phyloP scores from a whole-genome alignment of 1,139 yeast species.

The Hyphopichia fennica region DNA sequence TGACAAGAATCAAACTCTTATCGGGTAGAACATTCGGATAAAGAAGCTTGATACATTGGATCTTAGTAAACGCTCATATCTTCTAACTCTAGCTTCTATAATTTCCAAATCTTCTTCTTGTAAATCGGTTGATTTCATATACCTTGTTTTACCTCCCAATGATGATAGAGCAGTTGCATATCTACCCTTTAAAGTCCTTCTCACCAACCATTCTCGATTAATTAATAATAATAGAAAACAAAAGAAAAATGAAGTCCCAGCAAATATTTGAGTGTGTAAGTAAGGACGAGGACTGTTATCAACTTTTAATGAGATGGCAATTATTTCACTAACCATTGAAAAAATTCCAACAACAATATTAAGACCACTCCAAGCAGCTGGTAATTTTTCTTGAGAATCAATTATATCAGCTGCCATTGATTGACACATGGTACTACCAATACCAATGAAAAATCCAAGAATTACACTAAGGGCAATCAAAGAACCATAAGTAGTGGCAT shows the following conservation, averaged over 20 bases:
- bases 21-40: slow-evolving; percentile 24
- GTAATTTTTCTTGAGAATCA: slow-evolving; percentile 43
- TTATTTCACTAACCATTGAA: slow-evolving; percentile 48
- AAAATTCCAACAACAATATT: slow-evolving; percentile 49
- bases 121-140: neutral
- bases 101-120: slow-evolving; percentile 12
- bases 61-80: slow-evolving; percentile 19
- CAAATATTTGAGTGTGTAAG: slow-evolving; percentile 59
- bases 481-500: slow-evolving; percentile 51
- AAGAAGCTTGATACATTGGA: slow-evolving; percentile 10
- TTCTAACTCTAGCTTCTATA: slow-evolving; percentile 17
- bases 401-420: slow-evolving; percentile 61
- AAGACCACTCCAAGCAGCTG: slow-evolving; percentile 61
- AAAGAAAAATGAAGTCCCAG: slow-evolving; percentile 48
- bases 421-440: slow-evolving; percentile 63
- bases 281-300: slow-evolving; percentile 40
- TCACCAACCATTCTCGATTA: slow-evolving; percentile 20
- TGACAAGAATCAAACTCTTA: slow-evolving; percentile 14
- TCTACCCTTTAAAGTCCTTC: slow-evolving; percentile 1
- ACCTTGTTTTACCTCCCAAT: neutral
- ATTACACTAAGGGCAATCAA: slow-evolving; percentile 53
- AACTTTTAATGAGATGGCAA: slow-evolving; percentile 46
- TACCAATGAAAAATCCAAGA: slow-evolving; percentile 59
- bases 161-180: neutral
- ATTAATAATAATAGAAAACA: slow-evolving; percentile 26